Evolutionary conservation across 2,329 filamentous ascomycete genomes (phyloP), one percentile per base, ranked within the genome.

Genomic region (Sporothrix humicola): DNA sequence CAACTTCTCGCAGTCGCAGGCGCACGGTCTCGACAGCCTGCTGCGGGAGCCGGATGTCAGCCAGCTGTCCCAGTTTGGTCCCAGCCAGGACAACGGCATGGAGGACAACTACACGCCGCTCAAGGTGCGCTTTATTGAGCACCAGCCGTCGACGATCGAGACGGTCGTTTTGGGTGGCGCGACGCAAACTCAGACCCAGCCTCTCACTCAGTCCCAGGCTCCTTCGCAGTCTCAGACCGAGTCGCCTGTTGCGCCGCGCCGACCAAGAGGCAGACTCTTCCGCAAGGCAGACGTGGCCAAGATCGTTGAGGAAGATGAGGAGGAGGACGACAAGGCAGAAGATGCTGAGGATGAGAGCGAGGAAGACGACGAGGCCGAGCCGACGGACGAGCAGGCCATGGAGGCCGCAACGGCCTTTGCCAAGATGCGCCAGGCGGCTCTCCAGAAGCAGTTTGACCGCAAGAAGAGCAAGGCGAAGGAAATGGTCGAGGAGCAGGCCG

Each of bases 401-500:
- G 52, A 20, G n/a, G 68, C 72, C 3, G 87, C 17, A 89, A 78
- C 56, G 76, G 79, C 42, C 5, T 75, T 70, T 78, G 79, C 50
- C 78, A 77, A 9, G 79, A 83, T 26, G 80, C 81, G 88, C 78
- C 65, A 70, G 63, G 75, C 73, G 2, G 73, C 71, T 42, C 71
- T 59, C 4, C 23, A 65, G 8, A 73, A 65, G 26, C 84, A 86
- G 0, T 97, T 94, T 78, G 88, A 97, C 82, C 93, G 92, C 82
- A 95, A 94, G 82, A 95, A 92, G 81, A 97, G 93, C 83, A 91
- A 93, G 79, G 95, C 95, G 0, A 94, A 91, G 79, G 91, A 92
- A 31, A 93, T 97, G 87, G 87, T 99, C 52, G 89, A 98, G 77
- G 96, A 98, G 77, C 94, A 97, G 80, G 95, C 96, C 75, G 93